phyloP scores from a whole-genome alignment of 441 rosid species.

The Aquilaria agallochum region DNA sequence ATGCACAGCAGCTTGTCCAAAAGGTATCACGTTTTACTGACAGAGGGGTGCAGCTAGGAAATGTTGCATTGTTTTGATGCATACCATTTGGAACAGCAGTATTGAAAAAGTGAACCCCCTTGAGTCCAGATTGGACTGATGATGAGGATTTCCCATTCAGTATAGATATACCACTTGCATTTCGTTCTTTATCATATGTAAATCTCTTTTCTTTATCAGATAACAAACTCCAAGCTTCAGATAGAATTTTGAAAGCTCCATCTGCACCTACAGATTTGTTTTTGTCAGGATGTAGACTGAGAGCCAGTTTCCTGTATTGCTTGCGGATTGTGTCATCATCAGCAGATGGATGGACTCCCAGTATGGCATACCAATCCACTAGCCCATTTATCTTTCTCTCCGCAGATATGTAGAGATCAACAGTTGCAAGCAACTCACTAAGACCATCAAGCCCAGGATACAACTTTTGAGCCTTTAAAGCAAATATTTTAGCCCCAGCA shows the following conservation, averaged over 20 bases:
- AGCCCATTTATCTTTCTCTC: conserved; percentile 34
- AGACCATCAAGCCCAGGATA: conserved; percentile 43
- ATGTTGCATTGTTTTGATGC: conserved; percentile 20
- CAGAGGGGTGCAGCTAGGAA: conserved; percentile 20
- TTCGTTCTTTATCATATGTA: conserved; percentile 47
- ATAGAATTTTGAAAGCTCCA: conserved; percentile 47
- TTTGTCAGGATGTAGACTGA: conserved; percentile 56
- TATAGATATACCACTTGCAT: conserved; percentile 15
- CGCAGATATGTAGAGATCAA: conserved; percentile 36
- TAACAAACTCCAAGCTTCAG: conserved; percentile 50
- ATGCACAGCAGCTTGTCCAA: conserved; percentile 55
- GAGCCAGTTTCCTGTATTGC: conserved; percentile 41
- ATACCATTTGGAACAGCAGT: conserved; percentile 16
- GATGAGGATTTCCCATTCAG: conserved; percentile 23
- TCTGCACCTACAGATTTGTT: conserved; percentile 48
- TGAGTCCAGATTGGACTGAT: conserved; percentile 23
- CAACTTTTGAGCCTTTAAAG: conserved; percentile 35
- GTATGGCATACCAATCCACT: conserved; percentile 41
- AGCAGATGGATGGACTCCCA: conserved; percentile 48
- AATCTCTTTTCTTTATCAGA: conserved; percentile 45
- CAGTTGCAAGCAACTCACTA: conserved; percentile 31
- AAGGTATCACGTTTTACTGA: conserved; percentile 25
- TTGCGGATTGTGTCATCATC: conserved; percentile 44
- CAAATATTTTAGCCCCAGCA: conserved; percentile 41
- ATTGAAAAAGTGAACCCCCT: conserved; percentile 28